Conservation (phyloP, 805 yeast species). For the Wickerhamiella galacta region DNA sequence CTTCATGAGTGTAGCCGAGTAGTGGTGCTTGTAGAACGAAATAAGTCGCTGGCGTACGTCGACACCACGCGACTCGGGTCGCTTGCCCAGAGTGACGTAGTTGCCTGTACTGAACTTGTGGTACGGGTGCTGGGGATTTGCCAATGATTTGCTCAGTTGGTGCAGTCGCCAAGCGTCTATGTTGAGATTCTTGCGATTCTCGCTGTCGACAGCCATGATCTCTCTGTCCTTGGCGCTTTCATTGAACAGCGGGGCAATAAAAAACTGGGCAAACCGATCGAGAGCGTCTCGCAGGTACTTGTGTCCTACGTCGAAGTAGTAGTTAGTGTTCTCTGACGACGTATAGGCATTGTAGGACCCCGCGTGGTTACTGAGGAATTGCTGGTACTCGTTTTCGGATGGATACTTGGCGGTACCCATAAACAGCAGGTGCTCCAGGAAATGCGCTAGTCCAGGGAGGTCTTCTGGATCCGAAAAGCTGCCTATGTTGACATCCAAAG, state of each 20-base stretch:
- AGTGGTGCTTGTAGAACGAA: conserved; percentile 51
- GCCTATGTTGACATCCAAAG: conserved; percentile 66
- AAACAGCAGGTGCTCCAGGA: conserved; percentile 70
- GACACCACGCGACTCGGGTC: conserved; percentile 41
- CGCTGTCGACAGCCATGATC: conserved; percentile 88
- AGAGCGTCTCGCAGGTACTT: conserved; percentile 70
- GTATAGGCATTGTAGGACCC: conserved; percentile 91
- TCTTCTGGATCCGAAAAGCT: conserved; percentile 60
- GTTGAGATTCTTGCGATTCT: conserved; percentile 85
- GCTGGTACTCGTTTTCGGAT: conserved; percentile 53
- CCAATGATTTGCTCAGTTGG: conserved; percentile 61
- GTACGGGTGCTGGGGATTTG: conserved; percentile 67
- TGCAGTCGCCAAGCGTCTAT: conserved; percentile 77
- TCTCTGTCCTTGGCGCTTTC: conserved; percentile 74
- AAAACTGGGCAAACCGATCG: conserved; percentile 86
- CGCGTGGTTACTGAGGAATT: conserved; percentile 64
- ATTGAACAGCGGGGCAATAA: conserved; percentile 65
- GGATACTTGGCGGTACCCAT: conserved; percentile 73
- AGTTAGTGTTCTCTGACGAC: conserved; percentile 74
- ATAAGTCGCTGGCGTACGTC: conserved; percentile 72
- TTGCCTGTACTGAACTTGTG: conserved; percentile 87
- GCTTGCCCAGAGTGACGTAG: conserved; percentile 48
- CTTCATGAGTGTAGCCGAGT: conserved; percentile 81
- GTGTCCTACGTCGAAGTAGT: conserved; percentile 69
- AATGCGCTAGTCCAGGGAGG: conserved; percentile 72